Conservation (phyloP, 306 rosid genomes). For the Quercus alba region DNA sequence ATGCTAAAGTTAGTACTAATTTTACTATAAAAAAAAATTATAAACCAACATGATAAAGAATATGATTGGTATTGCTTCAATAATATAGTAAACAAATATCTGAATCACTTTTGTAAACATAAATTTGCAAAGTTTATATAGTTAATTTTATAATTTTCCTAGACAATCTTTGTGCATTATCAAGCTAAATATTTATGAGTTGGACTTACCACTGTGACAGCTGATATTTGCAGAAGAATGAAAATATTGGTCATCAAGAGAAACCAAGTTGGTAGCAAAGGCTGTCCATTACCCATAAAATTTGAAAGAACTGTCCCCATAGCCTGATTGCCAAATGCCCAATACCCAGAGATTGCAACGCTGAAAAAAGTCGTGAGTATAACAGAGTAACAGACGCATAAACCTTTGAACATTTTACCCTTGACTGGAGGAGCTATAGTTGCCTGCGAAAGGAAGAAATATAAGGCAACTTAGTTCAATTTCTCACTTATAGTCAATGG, state of each 20-base stretch:
- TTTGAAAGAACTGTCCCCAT: conserved; percentile 46
- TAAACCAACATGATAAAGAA: too few species aligned
- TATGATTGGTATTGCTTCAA: too few species aligned
- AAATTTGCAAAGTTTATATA: too few species aligned
- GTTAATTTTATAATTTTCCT: too few species aligned
- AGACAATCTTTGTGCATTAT: not conserved
- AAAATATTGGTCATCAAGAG: conserved; percentile 58
- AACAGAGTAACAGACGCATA: conserved; percentile 63
- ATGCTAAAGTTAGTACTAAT: too few species aligned
- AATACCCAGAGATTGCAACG: conserved; percentile 76
- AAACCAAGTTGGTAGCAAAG: conserved; percentile 65
- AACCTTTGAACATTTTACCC: conserved; percentile 85
- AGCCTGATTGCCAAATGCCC: conserved; percentile 77
- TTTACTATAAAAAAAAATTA: too few species aligned
- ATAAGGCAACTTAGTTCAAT: not conserved
- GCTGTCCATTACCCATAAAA: conserved; percentile 36
- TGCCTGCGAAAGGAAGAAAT: conserved; percentile 46
- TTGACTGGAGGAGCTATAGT: conserved; percentile 74
- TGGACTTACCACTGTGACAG: conserved; percentile 58
- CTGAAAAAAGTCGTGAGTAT: conserved; percentile 47
- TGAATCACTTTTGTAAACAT: too few species aligned
- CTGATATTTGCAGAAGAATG: conserved; percentile 58
- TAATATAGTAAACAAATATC: too few species aligned
- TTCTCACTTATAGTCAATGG: not conserved
- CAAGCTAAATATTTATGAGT: not conserved